Conservation (phyloP, 2,329 filamentous ascomycete species). For the Phaeoacremonium minimum region DNA sequence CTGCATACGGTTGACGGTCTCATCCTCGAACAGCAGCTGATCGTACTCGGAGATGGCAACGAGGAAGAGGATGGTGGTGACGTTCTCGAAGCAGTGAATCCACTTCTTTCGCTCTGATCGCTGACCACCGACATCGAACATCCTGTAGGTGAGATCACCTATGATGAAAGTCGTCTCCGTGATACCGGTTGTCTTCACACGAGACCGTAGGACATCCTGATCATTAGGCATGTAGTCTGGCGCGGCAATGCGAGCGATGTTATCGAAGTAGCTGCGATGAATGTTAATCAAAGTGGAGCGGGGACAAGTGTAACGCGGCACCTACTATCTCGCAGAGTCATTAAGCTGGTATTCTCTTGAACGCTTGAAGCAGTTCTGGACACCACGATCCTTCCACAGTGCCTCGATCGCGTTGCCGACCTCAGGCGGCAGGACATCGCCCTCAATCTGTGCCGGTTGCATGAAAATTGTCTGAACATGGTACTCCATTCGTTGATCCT, state of each 20-base stretch:
- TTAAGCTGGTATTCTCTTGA: conserved; percentile 96
- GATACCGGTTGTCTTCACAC: conserved; percentile 97
- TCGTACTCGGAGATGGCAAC: conserved; percentile 98
- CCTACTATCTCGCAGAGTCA: conserved; percentile 93
- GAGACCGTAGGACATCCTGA: conserved; percentile 89
- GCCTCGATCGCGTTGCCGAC: conserved; percentile 90
- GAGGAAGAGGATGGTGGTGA: conserved; percentile 92
- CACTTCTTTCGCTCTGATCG: conserved; percentile 97
- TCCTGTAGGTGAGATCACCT: conserved; percentile 88
- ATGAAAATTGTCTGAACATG: conserved; percentile 99
- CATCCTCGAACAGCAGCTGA: conserved; percentile 91
- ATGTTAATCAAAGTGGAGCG: conserved; percentile 27
- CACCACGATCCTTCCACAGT: conserved; percentile 87
- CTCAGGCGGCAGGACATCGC: conserved; percentile 88
- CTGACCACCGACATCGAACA: conserved; percentile 97
- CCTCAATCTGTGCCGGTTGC: conserved; percentile 95
- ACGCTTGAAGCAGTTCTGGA: conserved; percentile 92
- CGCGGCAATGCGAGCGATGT: conserved; percentile 83
- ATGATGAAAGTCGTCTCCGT: conserved; percentile 96
- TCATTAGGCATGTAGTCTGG: conserved; percentile 94
- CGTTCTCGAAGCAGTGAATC: conserved; percentile 99
- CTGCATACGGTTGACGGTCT: conserved; percentile 94
- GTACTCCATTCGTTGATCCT: conserved; percentile 91
- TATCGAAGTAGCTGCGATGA: conserved; percentile 82
- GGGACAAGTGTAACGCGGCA: conserved; percentile 17